Evolutionary conservation across 1,139 yeast genomes (phyloP).

Genomic region (Saccharomyces hybrid): DNA sequence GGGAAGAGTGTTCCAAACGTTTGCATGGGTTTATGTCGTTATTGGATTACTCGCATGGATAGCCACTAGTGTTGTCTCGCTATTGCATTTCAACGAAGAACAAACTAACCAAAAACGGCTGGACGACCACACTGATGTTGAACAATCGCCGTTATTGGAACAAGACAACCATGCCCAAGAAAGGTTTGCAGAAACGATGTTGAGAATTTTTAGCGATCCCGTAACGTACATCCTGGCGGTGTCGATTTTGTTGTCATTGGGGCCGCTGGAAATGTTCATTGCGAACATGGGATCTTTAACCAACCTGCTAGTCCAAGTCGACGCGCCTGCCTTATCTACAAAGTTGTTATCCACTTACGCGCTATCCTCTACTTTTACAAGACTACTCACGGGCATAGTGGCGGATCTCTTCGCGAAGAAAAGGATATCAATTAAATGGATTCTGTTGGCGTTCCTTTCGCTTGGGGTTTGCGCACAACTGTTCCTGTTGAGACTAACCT

Average conservation of each 20-base stretch:
- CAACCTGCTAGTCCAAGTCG: constrained; percentile 21
- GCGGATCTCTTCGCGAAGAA: constrained; percentile 47
- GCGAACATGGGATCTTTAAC: constrained; percentile 70
- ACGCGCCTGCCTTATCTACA: constrained; percentile 31
- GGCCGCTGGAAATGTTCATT: constrained; percentile 83
- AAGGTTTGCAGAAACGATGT: neutral
- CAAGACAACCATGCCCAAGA: constrained; percentile 6
- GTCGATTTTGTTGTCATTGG: constrained; percentile 63
- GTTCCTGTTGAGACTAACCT: constrained; percentile 17
- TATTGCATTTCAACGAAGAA: constrained; percentile 24
- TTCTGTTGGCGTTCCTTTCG: constrained; percentile 38
- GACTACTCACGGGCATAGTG: constrained; percentile 59
- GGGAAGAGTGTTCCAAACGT: constrained; percentile 47
- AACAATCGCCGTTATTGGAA: constrained; percentile 11
- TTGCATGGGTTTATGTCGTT: constrained; percentile 49
- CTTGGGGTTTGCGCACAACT: constrained; percentile 42
- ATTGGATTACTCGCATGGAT: constrained; percentile 55
- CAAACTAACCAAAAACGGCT: constrained; percentile 37
- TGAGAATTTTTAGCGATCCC: constrained; percentile 49
- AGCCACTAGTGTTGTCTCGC: constrained; percentile 56
- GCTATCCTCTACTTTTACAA: constrained; percentile 49
- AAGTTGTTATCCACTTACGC: constrained; percentile 49
- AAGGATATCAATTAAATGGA: constrained; percentile 37
- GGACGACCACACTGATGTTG: constrained; percentile 6
- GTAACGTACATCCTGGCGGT: constrained; percentile 58